Evolutionary conservation across 805 yeast genomes (phyloP).

Genomic region (Kuraishia cidri): DNA sequence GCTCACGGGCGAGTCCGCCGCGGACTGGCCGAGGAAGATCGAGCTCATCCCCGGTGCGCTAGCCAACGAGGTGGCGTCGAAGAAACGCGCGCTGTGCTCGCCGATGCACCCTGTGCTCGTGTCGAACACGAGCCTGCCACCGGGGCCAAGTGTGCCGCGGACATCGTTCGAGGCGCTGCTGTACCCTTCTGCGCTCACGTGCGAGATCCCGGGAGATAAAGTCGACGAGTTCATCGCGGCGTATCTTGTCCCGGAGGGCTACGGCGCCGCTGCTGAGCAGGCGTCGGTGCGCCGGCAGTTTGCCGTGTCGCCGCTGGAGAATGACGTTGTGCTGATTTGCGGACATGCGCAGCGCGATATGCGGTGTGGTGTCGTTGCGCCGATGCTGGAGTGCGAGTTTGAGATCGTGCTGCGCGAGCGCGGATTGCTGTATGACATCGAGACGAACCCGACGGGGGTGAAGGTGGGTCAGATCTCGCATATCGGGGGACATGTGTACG

Average conservation of each 20-base stretch:
- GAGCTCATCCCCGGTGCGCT: slow-evolving; percentile 38
- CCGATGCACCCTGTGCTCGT: slow-evolving; percentile 42
- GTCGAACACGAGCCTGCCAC: slow-evolving; percentile 30
- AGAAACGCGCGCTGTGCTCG: slow-evolving; percentile 21
- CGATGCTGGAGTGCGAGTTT: slow-evolving; percentile 44
- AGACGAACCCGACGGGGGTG: slow-evolving; percentile 15
- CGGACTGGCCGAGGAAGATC: slow-evolving; percentile 41
- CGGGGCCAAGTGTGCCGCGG: slow-evolving; percentile 2
- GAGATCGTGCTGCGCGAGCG: slow-evolving; percentile 25
- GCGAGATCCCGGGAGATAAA: slow-evolving; percentile 11
- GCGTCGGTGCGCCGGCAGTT: slow-evolving; percentile 7
- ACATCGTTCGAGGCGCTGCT: slow-evolving; percentile 24
- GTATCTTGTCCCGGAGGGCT: slow-evolving; percentile 26
- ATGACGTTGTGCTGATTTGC: slow-evolving; percentile 43
- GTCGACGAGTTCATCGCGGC: slow-evolving; percentile 27
- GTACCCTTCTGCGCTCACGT: slow-evolving; percentile 42
- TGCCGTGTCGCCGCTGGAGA: slow-evolving; percentile 8
- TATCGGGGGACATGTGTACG: slow-evolving; percentile 81
- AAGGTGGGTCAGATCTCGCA: slow-evolving; percentile 59
- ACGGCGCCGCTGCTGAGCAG: slow-evolving; percentile 3
- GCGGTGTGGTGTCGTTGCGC: slow-evolving; percentile 64
- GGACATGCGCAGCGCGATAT: slow-evolving; percentile 58
- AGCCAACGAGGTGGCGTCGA: slow-evolving; percentile 25
- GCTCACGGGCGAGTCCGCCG: slow-evolving; percentile 31
- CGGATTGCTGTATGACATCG: slow-evolving; percentile 16